Percentiles rank a stretch among this genome's conserved stretches.
Conservation (phyloP, 345 rosid species). For the Eucalyptus microcorys region DNA sequence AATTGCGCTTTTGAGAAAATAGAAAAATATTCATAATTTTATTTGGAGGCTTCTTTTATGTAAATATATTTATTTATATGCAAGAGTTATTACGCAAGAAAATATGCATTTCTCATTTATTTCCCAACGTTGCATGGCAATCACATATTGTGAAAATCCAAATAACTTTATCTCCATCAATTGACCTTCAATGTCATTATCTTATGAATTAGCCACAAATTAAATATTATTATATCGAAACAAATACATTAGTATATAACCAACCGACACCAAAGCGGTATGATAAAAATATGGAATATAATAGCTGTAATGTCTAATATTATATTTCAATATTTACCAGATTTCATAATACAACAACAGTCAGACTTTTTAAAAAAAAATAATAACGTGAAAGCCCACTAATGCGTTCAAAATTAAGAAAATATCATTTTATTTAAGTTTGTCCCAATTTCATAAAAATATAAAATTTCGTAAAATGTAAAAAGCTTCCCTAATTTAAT, state of each 20-base stretch:
- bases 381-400: neutral
- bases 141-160: neutral
- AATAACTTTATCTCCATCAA: neutral
- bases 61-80: neutral
- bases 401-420: neutral
- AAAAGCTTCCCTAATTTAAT: neutral
- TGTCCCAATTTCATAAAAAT: neutral
- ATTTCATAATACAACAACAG: neutral
- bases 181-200: neutral
- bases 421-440: neutral
- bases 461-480: neutral
- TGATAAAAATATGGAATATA: too few species aligned
- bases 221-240: too few species aligned
- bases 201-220: too few species aligned
- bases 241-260: too few species aligned
- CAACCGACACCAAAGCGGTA: accelerated
- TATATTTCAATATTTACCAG: too few species aligned
- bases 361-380: neutral
- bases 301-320: too few species aligned
- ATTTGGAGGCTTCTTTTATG: neutral
- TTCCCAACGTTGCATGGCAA: neutral
- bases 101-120: neutral
- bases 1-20: neutral
- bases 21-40: neutral
- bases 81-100: neutral